phyloP scores from a whole-genome alignment of 2,329 filamentous ascomycete species.

The Dothistroma pini region DNA sequence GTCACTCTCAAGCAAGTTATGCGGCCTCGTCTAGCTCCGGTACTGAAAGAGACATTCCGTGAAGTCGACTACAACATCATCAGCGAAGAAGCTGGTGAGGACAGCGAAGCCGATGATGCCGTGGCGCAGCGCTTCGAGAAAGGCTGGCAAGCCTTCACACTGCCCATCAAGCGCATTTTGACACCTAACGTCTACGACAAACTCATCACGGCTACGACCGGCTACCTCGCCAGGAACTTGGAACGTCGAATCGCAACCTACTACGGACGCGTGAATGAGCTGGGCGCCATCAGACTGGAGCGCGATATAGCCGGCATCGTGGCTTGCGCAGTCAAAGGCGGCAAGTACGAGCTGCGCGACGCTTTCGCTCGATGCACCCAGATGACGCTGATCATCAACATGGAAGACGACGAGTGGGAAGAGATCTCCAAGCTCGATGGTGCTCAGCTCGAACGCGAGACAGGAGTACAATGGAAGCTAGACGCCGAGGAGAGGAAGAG shows the following conservation, averaged over 20 bases:
- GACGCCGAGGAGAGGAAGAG: slow-evolving; percentile 69
- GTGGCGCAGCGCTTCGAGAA: slow-evolving; percentile 77
- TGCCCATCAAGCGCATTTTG: slow-evolving; percentile 78
- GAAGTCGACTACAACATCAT: slow-evolving; percentile 80
- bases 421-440: slow-evolving; percentile 53
- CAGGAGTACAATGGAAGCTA: slow-evolving; percentile 68
- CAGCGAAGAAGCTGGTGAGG: slow-evolving; percentile 53
- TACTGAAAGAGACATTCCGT: slow-evolving; percentile 84
- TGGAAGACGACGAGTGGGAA: slow-evolving; percentile 96
- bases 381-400: slow-evolving; percentile 81
- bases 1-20: slow-evolving; percentile 86
- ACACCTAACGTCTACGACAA: slow-evolving; percentile 71
- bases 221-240: slow-evolving; percentile 70
- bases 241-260: slow-evolving; percentile 86
- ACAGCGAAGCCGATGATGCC: slow-evolving; percentile 52
- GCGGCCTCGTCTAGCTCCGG: slow-evolving; percentile 76
- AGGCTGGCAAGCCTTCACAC: slow-evolving; percentile 81
- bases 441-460: slow-evolving; percentile 51
- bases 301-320: slow-evolving; percentile 78
- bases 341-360: slow-evolving; percentile 73
- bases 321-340: slow-evolving; percentile 60
- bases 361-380: slow-evolving; percentile 72
- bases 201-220: slow-evolving; percentile 70
- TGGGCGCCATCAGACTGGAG: slow-evolving; percentile 79
- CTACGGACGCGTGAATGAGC: slow-evolving; percentile 71